phyloP scores from a whole-genome alignment of 345 rosid species.

The Aegle marmelos region DNA sequence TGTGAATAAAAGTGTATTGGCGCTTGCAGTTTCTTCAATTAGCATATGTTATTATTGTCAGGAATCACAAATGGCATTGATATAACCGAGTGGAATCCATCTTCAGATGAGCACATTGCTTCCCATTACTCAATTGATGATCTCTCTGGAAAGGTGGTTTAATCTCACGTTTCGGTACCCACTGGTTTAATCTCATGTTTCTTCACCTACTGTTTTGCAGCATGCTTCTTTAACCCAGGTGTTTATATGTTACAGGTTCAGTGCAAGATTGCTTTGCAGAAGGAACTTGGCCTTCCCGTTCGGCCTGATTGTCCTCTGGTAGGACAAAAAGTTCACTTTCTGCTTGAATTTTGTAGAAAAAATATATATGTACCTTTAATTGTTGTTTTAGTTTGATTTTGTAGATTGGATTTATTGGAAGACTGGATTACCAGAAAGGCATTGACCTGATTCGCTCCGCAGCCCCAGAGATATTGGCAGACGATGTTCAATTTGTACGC shows the following conservation, averaged over 20 bases:
- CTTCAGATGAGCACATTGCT: constrained; percentile 60
- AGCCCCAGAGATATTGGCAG: constrained; percentile 74
- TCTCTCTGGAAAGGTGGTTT: constrained; percentile 74
- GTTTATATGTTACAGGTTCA: constrained; percentile 46
- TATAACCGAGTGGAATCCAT: constrained; percentile 81
- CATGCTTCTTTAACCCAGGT: constrained; percentile 18
- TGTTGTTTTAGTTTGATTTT: constrained; percentile 21
- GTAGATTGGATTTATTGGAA: constrained; percentile 95
- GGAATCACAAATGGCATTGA: constrained; percentile 93
- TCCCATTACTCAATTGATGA: constrained; percentile 63
- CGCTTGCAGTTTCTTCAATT: neutral
- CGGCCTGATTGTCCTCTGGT: constrained; percentile 89
- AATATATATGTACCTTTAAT: constrained; percentile 3
- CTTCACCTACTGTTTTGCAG: neutral
- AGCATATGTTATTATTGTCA: constrained; percentile 21
- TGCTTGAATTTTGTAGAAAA: neutral
- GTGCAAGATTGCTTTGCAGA: constrained; percentile 86
- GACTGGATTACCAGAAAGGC: constrained; percentile 94
- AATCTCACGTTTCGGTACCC: constrained; percentile 5
- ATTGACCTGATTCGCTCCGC: constrained; percentile 75
- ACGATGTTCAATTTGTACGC: constrained; percentile 91
- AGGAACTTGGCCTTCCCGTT: constrained; percentile 84
- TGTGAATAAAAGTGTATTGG: neutral
- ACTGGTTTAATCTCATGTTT: neutral
- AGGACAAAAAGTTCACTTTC: constrained; percentile 18